Percentiles rank a stretch among this genome's conserved stretches.
Evolutionary conservation across 1,139 yeast genomes (phyloP).

Genomic region (Zygosaccharomyces pseudobailii): DNA sequence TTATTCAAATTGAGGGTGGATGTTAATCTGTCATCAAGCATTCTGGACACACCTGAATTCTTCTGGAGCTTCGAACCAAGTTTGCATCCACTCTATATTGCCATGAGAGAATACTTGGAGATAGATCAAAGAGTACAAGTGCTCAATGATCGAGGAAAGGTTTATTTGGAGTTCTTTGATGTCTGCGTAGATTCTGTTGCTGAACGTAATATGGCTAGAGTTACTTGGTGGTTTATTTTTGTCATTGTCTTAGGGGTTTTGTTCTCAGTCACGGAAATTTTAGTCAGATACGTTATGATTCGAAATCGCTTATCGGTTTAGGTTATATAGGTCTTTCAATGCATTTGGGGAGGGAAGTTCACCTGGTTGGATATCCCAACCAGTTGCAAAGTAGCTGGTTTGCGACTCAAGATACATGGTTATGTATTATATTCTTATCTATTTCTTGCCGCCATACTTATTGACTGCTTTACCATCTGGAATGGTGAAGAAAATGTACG

Average conservation of each 20-base stretch:
- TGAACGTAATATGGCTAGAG: conserved; percentile 83
- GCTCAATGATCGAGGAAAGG: conserved; percentile 87
- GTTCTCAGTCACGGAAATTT: conserved; percentile 60
- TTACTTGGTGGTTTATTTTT: conserved; percentile 84
- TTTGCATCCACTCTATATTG: conserved; percentile 82
- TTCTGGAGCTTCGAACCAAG: conserved; percentile 98
- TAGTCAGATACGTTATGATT: conserved; percentile 51
- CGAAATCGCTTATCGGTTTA: conserved; percentile 18
- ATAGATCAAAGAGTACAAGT: conserved; percentile 93
- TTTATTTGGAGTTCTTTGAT: conserved; percentile 87
- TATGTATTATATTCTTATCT: conserved; percentile 1
- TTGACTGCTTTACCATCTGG: conserved; percentile 94
- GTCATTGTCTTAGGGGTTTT: conserved; percentile 74
- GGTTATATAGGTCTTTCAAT: conserved; percentile 1
- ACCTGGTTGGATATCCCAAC: background rate
- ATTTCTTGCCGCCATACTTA: conserved; percentile 70
- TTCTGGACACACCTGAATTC: conserved; percentile 90
- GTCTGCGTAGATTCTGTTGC: conserved; percentile 92
- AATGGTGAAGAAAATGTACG: conserved; percentile 81
- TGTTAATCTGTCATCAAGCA: conserved; percentile 85
- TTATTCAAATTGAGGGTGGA: conserved; percentile 86
- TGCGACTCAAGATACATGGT: background rate
- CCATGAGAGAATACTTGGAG: conserved; percentile 87
- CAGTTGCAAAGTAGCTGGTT: background rate
- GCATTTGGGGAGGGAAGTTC: background rate